Percentiles rank a stretch among this genome's conserved stretches.
phyloP scores from a whole-genome alignment of 208 protist genomes.

The Porcisia deanei region DNA sequence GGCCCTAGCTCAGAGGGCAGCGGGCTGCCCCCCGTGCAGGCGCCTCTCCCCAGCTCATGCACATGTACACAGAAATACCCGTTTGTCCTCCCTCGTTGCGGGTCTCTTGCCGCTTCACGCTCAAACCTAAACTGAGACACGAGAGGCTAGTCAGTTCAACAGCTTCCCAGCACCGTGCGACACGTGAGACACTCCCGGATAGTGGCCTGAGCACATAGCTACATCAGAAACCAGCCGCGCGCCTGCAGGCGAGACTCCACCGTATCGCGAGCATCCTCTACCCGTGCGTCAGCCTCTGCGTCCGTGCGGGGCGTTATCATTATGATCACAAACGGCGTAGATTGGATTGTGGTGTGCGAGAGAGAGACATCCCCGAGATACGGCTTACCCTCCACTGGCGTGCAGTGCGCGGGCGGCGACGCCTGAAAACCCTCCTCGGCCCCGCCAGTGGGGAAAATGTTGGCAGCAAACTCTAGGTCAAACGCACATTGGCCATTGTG shows the following conservation, averaged over 20 bases:
- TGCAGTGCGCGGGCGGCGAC: not conserved
- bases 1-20: too few species aligned
- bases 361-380: slow-evolving; percentile 12
- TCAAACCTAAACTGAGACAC: too few species aligned
- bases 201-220: not conserved
- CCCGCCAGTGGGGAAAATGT: not conserved
- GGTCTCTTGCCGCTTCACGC: not conserved
- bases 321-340: slow-evolving; percentile 20
- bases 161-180: not conserved
- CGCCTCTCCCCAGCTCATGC: too few species aligned
- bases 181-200: not conserved
- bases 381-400: slow-evolving; percentile 13
- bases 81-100: not conserved
- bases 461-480: slow-evolving; percentile 16
- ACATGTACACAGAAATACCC: too few species aligned
- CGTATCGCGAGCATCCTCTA: slow-evolving; percentile 4
- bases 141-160: not conserved
- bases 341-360: slow-evolving; percentile 5
- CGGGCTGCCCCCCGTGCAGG: too few species aligned
- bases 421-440: not conserved
- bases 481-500: slow-evolving; percentile 39
- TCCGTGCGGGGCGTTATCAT: slow-evolving; percentile 19
- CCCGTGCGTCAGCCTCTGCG: not conserved
- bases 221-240: slow-evolving; percentile 33
- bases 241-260: slow-evolving; percentile 21